Conservation (phyloP, 768 basidiomycete species). For the Tricholoma flavovirens region DNA sequence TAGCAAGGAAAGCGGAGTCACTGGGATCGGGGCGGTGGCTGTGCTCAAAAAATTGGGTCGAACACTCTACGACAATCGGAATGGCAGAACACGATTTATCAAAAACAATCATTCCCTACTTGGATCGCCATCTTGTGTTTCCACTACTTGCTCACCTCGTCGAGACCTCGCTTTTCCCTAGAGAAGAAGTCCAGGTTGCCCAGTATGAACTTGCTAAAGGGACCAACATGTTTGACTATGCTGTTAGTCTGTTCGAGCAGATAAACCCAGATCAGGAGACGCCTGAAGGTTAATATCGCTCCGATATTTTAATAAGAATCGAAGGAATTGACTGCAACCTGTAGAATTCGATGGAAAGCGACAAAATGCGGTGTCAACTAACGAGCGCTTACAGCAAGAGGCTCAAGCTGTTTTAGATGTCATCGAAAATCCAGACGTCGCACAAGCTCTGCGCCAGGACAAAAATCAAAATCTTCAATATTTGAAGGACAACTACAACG, state of each 20-base stretch:
- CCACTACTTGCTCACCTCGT: constrained; percentile 87
- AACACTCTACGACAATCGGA: neutral
- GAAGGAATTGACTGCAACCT: neutral
- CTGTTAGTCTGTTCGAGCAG: constrained; percentile 73
- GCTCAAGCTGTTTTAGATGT: constrained; percentile 92
- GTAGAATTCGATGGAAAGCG: constrained; percentile 83
- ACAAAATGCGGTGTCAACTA: constrained; percentile 74
- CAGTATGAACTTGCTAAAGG: constrained; percentile 97
- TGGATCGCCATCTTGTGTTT: constrained; percentile 93
- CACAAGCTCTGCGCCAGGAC: constrained; percentile 89
- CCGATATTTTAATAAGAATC: neutral
- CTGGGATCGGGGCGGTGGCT: neutral
- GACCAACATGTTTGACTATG: constrained; percentile 98
- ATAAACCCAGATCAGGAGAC: constrained; percentile 66
- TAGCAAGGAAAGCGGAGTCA: neutral
- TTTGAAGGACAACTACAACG: constrained; percentile 88
- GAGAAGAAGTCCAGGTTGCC: constrained; percentile 75
- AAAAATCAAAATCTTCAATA: constrained; percentile 95
- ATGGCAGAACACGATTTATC: constrained; percentile 93
- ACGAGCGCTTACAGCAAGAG: constrained; percentile 81
- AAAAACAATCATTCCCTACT: constrained; percentile 82
- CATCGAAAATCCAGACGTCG: constrained; percentile 95
- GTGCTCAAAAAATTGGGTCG: constrained; percentile 6
- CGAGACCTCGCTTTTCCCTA: constrained; percentile 69
- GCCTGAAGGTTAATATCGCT: constrained; percentile 50